Conservation (phyloP, 140 eudicot genomes). For the Bidens hawaiensis region DNA sequence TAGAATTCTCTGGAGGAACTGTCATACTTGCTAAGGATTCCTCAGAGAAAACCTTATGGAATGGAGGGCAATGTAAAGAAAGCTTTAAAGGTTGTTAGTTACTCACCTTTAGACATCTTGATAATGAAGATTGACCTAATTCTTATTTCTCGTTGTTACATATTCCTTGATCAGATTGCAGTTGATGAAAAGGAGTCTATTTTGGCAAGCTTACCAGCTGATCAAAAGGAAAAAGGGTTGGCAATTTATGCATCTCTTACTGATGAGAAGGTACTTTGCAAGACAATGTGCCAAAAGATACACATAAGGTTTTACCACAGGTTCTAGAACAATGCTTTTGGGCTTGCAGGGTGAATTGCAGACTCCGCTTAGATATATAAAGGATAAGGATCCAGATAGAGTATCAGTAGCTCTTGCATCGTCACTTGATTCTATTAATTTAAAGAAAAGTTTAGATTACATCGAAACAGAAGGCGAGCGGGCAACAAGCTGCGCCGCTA, state of each 20-base stretch:
- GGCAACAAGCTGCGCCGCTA: too few relatives aligned
- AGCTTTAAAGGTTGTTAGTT: conserved; percentile 90
- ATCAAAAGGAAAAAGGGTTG: conserved; percentile 69
- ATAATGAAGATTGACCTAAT: not conserved
- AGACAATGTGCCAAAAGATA: not conserved
- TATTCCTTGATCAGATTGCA: conserved; percentile 57
- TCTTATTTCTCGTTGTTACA: not conserved
- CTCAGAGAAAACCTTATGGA: conserved; percentile 95
- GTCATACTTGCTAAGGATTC: conserved; percentile 90
- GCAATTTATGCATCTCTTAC: conserved; percentile 63
- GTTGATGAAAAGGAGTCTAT: conserved; percentile 87
- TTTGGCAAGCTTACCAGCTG: conserved; percentile 75
- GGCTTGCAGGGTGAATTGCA: conserved; percentile 68
- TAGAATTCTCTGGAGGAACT: conserved; percentile 94
- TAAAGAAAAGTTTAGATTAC: too few relatives aligned
- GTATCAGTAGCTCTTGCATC: conserved; percentile 87
- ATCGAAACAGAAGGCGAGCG: too few relatives aligned
- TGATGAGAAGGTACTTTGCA: conserved; percentile 73
- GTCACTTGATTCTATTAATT: conserved; percentile 82
- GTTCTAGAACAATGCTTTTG: conserved; percentile 16
- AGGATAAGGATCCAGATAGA: conserved; percentile 87
- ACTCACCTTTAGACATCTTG: not conserved
- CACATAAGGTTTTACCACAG: conserved; percentile 7
- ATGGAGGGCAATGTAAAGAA: conserved; percentile 98
- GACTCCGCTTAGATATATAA: conserved; percentile 59